Conservation (phyloP, 192 early-diverging fungal genomes). For the Diversispora eburnea region DNA sequence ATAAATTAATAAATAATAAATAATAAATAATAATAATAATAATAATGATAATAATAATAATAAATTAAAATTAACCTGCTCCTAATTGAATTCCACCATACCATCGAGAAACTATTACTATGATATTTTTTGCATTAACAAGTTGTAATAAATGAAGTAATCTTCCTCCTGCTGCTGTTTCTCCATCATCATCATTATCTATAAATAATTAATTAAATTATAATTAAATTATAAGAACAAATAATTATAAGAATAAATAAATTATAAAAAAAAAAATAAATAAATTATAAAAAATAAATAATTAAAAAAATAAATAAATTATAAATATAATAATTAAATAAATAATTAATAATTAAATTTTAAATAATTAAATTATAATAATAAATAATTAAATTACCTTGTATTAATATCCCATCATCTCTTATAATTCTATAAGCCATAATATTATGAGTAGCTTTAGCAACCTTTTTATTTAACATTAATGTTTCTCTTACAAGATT, state of each 20-base stretch:
- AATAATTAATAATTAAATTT: no score
- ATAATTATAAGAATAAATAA: not conserved
- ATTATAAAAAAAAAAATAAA: not conserved
- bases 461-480: slow-evolving; percentile 68
- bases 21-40: not conserved
- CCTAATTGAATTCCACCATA: slow-evolving; percentile 87
- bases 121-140: slow-evolving; percentile 62
- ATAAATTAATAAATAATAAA: not conserved
- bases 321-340: no score
- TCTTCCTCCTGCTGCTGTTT: slow-evolving; percentile 85
- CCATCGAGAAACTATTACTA: slow-evolving; percentile 81
- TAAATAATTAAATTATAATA: no score
- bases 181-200: slow-evolving; percentile 93
- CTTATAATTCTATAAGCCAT: slow-evolving; percentile 76
- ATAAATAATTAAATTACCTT: slow-evolving; percentile 35
- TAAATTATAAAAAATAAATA: no score
- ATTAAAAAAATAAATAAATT: no score
- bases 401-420: slow-evolving; percentile 50
- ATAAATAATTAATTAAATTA: not conserved
- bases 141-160: slow-evolving; percentile 80
- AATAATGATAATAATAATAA: not conserved
- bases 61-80: not conserved
- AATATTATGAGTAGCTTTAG: slow-evolving; percentile 89
- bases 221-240: not conserved
- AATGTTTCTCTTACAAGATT: slow-evolving; percentile 50